Evolutionary conservation across 371 early-diverging fungal genomes (phyloP).

Genomic region (Chytridium lagenaria): DNA sequence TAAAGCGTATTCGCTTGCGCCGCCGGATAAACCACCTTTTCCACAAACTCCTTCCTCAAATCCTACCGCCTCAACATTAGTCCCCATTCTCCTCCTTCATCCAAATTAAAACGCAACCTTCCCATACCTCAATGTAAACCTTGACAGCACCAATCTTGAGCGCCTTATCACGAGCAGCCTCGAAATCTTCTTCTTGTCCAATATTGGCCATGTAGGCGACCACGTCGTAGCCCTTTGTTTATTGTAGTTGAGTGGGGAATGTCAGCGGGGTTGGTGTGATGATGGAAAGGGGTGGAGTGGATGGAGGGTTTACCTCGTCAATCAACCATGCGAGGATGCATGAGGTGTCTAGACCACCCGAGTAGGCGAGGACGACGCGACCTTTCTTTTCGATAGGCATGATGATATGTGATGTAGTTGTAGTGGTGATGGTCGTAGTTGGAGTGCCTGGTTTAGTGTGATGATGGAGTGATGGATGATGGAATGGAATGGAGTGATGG

Average conservation of each 20-base stretch:
- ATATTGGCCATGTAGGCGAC: conserved; percentile 96
- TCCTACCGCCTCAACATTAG: conserved; percentile 56
- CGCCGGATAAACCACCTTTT: conserved; percentile 90
- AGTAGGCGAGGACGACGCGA: conserved; percentile 87
- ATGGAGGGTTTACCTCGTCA: conserved; percentile 67
- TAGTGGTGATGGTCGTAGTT: no score
- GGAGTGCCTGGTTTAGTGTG: no score
- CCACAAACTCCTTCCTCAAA: conserved; percentile 90
- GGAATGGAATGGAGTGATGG: no score
- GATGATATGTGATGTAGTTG: no score
- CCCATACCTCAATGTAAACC: conserved; percentile 87
- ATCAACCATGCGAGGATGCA: conserved; percentile 98
- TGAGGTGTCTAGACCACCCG: conserved; percentile 97
- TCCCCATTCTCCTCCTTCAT: neutral
- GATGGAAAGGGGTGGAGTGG: neutral
- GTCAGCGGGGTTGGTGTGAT: neutral
- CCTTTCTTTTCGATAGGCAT: conserved; percentile 8
- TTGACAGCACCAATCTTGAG: conserved; percentile 89
- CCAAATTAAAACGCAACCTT: neutral
- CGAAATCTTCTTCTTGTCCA: conserved; percentile 98
- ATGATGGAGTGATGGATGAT: no score
- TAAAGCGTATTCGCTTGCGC: conserved; percentile 95
- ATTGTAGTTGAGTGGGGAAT: no score
- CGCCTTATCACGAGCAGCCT: conserved; percentile 90
- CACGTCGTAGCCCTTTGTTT: conserved; percentile 95